These are phyloP conservation scores for Hansenula anomala DNA, from an alignment of 1,139 yeast species.

Conservation along the genomic window DNA sequence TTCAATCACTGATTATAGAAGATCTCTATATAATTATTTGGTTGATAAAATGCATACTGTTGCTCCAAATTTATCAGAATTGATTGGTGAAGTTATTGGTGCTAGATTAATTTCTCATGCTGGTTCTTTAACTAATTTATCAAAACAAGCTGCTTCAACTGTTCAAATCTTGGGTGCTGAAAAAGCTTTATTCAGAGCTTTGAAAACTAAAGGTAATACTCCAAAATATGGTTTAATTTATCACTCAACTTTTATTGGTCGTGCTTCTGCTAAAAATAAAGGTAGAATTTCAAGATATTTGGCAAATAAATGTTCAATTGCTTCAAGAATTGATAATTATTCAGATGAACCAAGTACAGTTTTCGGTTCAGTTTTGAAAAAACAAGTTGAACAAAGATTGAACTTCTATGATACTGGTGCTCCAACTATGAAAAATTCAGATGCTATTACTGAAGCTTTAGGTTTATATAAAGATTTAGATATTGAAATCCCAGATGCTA, in stretches of 20 bases:
- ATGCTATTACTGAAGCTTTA: slow-evolving; percentile 85
- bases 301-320: slow-evolving; percentile 98
- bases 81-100: slow-evolving; percentile 97
- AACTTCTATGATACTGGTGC: slow-evolving; percentile 79
- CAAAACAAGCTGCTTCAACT: slow-evolving; percentile 98
- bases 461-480: slow-evolving; percentile 50
- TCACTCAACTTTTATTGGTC: slow-evolving; percentile 96
- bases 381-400: slow-evolving; percentile 91
- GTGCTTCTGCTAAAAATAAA: slow-evolving; percentile 95
- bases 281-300: slow-evolving; percentile 98
- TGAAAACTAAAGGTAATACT: slow-evolving; percentile 96
- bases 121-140: slow-evolving; percentile 88
- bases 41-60: slow-evolving; percentile 95
- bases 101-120: slow-evolving; percentile 97
- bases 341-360: slow-evolving; percentile 98
- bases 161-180: slow-evolving; percentile 99
- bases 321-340: slow-evolving; percentile 92
- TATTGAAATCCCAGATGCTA: slow-evolving; percentile 44
- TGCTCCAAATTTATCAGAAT: slow-evolving; percentile 94
- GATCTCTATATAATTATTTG: slow-evolving; percentile 82
- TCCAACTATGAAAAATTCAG: slow-evolving; percentile 95
- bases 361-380: slow-evolving; percentile 74
- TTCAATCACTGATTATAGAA: slow-evolving; percentile 92
- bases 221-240: slow-evolving; percentile 97
- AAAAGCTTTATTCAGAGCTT: slow-evolving; percentile 97